These are phyloP conservation scores for Kodamaea kaohsiungensis DNA, from an alignment of 805 yeast species.

Conservation along the genomic window DNA sequence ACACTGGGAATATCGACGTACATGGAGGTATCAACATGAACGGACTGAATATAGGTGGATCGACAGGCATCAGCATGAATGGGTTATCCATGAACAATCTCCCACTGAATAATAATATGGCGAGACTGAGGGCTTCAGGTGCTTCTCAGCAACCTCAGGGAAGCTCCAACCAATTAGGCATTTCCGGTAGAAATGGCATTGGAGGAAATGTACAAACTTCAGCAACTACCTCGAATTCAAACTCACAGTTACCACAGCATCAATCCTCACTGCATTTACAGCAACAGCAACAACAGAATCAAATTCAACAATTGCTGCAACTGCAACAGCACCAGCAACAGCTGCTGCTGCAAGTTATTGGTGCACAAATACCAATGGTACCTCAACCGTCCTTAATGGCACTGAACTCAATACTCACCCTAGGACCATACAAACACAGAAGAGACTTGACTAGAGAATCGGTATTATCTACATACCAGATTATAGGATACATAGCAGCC, in stretches of 20 bases:
- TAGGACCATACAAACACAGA: conserved; percentile 47
- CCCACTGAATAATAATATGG: not conserved
- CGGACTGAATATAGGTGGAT: not conserved
- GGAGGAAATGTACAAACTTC: not conserved
- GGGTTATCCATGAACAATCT: not conserved
- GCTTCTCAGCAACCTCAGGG: not conserved
- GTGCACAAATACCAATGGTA: conserved; percentile 14
- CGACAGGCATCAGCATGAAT: conserved; percentile 4
- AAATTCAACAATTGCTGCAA: not conserved
- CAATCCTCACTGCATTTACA: not conserved
- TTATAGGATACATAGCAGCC: conserved; percentile 95
- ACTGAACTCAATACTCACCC: conserved; percentile 38
- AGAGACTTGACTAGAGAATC: conserved; percentile 66
- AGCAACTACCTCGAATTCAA: not conserved
- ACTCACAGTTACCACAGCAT: not conserved
- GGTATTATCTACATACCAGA: conserved; percentile 82
- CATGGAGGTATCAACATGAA: conserved; percentile 2
- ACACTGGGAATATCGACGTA: not conserved
- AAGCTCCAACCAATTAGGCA: not conserved
- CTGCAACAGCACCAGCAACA: not conserved
- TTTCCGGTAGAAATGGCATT: not conserved
- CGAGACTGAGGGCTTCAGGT: conserved; percentile 2
- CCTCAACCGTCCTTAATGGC: conserved; percentile 37
- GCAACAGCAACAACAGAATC: not conserved
- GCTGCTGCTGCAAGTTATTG: not conserved